Base-by-base conservation (phyloP, 208 protist genomes). In the Kentomonas sorsogonicus region DNA sequence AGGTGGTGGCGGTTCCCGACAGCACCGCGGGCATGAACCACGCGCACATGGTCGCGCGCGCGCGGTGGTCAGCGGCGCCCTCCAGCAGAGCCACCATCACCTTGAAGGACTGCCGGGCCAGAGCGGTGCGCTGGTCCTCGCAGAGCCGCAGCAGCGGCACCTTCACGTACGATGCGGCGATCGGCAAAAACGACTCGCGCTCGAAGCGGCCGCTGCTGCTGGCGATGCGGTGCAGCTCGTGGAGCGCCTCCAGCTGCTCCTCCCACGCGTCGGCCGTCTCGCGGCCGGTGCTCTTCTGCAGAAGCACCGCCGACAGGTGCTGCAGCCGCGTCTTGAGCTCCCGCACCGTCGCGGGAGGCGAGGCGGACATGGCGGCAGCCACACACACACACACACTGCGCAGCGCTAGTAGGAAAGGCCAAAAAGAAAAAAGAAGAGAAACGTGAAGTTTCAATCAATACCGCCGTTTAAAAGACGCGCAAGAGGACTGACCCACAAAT, bases 1-100 rank as follows among this genome's bases (percentile, higher is more conserved):
- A 70, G 13, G 68, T 65, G 29, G 66, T 70, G 1, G 60, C 55
- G 10, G 82, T 79, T 11, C 72, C n/a, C 11, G 52, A 33, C 20
- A 85, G 29, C 6, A 89, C 46, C 2, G 69, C 51, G 1, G 65
- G 29, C 6, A 89, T 50, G 60, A 86, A 83, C 79, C 79, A 86
- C 50, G 55, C 64, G 45, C 72, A 71, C 22, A 72, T 45, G 23
- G 38, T 40, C 9, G 33, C 43, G 15, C 34, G 26, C 4, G 57
- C 33, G 10, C 31, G 22, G 4, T 43, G 44, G 7, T 29, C 50
- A n/a, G 71, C 64, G 36, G 59, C 29, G 13, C 54, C 20, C 26
- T 65, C 60, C 10, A 83, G 57, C 1, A 64, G 55, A 7, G 26
- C 22, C 15, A 77, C 30, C n/a, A n/a, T n/a, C 9, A 63, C 45